A percentile compares a stretch with the other conserved stretches of the same genome.
These are phyloP conservation scores for Emydomyces testavorans DNA, from an alignment of 2,329 filamentous ascomycete species.

Conservation along the genomic window DNA sequence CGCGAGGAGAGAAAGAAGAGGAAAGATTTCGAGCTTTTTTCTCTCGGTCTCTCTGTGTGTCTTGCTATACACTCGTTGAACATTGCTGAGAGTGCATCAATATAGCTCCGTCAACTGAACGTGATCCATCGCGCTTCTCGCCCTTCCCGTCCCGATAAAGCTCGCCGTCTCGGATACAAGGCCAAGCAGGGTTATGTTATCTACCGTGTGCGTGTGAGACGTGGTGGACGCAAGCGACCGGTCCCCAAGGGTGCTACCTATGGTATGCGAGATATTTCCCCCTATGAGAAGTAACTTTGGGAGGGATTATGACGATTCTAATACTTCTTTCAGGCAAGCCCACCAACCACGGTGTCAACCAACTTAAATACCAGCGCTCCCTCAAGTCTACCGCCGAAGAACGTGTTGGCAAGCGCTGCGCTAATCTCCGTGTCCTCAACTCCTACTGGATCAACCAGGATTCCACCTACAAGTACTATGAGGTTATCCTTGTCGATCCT, in stretches of 20 bases:
- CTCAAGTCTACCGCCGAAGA: constrained; percentile 97
- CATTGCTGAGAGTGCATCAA: constrained; percentile 99
- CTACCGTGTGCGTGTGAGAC: constrained; percentile 97
- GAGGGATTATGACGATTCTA: background rate
- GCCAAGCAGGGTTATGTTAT: constrained; percentile 99
- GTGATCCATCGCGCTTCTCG: constrained; percentile 98
- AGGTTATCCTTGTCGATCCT: constrained; percentile 98
- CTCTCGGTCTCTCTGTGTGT: constrained; percentile 34
- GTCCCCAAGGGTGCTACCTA: constrained; percentile 97
- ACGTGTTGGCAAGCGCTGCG: constrained; percentile 97
- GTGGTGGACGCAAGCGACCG: constrained; percentile 97
- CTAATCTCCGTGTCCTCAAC: constrained; percentile 98
- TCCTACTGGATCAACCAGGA: constrained; percentile 99
- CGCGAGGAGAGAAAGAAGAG: constrained; percentile 5
- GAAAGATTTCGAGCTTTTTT: background rate
- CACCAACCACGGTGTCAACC: constrained; percentile 99
- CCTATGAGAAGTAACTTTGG: background rate
- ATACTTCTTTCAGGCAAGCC: constrained; percentile 65
- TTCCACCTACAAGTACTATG: constrained; percentile 99
- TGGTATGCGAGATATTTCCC: constrained; percentile 50
- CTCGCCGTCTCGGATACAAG: constrained; percentile 99
- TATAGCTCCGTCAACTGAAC: constrained; percentile 99
- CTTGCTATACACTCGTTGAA: constrained; percentile 99
- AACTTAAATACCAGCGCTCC: constrained; percentile 99
- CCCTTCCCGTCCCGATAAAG: constrained; percentile 81